Base-by-base conservation (phyloP, 257 asterid genomes). In the Sherardia arvensis region DNA sequence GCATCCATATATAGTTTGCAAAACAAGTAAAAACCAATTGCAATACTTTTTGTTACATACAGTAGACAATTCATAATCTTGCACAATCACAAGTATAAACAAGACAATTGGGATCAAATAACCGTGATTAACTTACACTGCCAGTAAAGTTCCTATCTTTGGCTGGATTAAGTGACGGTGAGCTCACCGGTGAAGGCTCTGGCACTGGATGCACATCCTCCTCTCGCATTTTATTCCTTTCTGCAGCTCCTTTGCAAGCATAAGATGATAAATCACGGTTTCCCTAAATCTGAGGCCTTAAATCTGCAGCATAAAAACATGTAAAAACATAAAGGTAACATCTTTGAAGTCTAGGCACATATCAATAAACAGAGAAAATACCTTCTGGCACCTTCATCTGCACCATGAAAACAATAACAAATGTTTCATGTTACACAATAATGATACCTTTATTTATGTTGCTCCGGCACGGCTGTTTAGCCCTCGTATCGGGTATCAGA, bases 221-320 rank as follows among this genome's bases (percentile, higher is more conserved):
- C 40, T 72, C 95, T 67, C 79, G 87, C 1, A 70, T 56, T 15
- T 67, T 65, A 22, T 68, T n/a, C 64, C 67, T 63, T 4, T 33
- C 48, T 29, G 23, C 20, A 43, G 14, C 43, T 47, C 27, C 53
- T 23, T 57, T 64, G 36, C 54, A 30, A 57, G 25, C 62, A 43
- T 62, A 53, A 6, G 59, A 45, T 10, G 28, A 25, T 22, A 28
- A 18, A 29, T 77, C 82, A 67, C 71, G 74, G 72, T 80, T 80
- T 85, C 75, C 85, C 96, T 81, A 92, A 62, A 53, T 76, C 66
- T 61, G 86, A 28, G 91, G 75, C 43, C 99, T 84, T 58, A 81
- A 54, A 30, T 84, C 99, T 92, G 85, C 68, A 68, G 40, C 27
- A 33, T 9, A 15, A 38, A 28, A 15, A 60, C 32, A 32, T 43